Conservation (phyloP, 2,329 filamentous ascomycete genomes). For the Aspergillus sp. region DNA sequence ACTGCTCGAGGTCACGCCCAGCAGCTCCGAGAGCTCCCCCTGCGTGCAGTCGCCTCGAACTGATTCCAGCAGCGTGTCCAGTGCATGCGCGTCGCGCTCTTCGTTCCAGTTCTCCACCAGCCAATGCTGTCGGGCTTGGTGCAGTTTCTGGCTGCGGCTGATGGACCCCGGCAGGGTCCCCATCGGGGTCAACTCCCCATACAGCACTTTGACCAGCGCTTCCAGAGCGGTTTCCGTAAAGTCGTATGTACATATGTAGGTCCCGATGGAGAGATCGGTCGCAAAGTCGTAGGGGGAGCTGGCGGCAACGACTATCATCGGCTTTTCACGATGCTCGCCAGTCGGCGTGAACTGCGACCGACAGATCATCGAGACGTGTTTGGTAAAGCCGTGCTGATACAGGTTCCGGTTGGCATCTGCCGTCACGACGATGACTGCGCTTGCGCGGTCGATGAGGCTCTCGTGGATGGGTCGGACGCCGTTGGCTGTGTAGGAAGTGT, state of each 20-base stretch:
- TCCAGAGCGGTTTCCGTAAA: conserved; percentile 91
- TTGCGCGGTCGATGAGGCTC: conserved; percentile 83
- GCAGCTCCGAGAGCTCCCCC: conserved; percentile 66
- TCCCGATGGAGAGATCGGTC: conserved; percentile 84
- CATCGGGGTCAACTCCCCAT: conserved; percentile 65
- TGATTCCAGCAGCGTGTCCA: conserved; percentile 71
- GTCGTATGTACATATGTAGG: conserved; percentile 93
- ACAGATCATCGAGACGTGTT: conserved; percentile 94
- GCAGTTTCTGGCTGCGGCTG: conserved; percentile 79
- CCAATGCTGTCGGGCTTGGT: conserved; percentile 92
- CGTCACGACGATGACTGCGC: conserved; percentile 84
- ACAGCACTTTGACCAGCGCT: conserved; percentile 77
- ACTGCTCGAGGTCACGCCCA: conserved; percentile 66
- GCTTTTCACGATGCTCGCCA: conserved; percentile 62
- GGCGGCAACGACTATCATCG: conserved; percentile 84
- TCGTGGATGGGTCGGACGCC: conserved; percentile 91
- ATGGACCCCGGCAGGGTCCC: conserved; percentile 67
- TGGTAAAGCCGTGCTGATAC: conserved; percentile 92
- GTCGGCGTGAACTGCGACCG: conserved; percentile 38
- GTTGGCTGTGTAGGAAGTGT: conserved; percentile 94
- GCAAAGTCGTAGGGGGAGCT: conserved; percentile 97
- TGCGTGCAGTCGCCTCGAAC: conserved; percentile 62
- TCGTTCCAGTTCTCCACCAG: conserved; percentile 85
- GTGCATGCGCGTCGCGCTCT: conserved; percentile 68
- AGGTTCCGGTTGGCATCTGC: conserved; percentile 92